Evolutionary conservation across 2,329 filamentous ascomycete genomes (phyloP), one percentile per base, ranked within the genome.

Genomic region (Cladosporium sp.): DNA sequence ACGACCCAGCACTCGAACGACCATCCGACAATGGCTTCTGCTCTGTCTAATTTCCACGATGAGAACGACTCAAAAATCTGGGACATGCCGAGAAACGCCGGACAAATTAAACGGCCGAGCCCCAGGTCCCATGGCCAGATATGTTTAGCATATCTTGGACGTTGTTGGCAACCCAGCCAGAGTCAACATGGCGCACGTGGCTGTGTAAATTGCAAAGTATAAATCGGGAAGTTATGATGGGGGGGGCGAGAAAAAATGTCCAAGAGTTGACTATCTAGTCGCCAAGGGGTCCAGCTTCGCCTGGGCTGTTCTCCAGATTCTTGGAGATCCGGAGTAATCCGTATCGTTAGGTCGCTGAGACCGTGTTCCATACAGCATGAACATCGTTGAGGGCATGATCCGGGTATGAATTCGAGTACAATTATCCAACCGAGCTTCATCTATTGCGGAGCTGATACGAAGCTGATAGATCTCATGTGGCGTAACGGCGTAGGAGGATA

Each of bases 91-190:
- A 32, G 18, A 54, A 7, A 32, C 51, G 12, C 7, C 41, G 41
- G 41, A 47, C 41, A 47, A 30, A 47, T 47, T 21, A 4, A 47
- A 47, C 4, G 30, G 10, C 52, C 52, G 28, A 55, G 30, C 18
- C 18, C 52, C 52, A 55, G n/a, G 52, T 55, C 4, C 32, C 52
- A 7, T 55, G 52, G 28, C 52, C 52, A 34, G 52, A 55, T 55
- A 30, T 55, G 11, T 55, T 7, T 55, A n/a, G 52, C 15, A 55
- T 30, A 55, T 55, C 28, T 55, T 55, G 52, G 52, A 6, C 10
- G 11, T n/a, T 32, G 41, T 47, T n/a, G 30, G 10, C 52, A 34
- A 12, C 2, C 18, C 15, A 30, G 28, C 52, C 52, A 55, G 18
- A 32, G 4, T n/a, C 8, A n/a, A 34, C 18, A 34, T 34, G 52